phyloP scores from a whole-genome alignment of 2,329 filamentous ascomycete genomes.

The Thermoascus crustaceus region DNA sequence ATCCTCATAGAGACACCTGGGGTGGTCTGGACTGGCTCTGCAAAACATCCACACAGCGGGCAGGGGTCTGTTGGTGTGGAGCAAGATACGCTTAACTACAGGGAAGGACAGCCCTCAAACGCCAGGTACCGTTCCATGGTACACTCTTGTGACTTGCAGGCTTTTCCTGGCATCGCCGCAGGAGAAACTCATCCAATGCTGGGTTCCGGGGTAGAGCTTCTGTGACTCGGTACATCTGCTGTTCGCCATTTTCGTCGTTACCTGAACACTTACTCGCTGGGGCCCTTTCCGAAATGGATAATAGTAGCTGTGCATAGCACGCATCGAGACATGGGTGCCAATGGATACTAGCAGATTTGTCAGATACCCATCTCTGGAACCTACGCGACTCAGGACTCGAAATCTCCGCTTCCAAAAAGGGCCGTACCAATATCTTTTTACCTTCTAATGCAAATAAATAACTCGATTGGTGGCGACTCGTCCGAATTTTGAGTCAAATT shows the following conservation, averaged over 20 bases:
- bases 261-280: no score
- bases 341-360: no score
- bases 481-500: conserved; percentile 1
- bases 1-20: not conserved
- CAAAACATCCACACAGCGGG: conserved; percentile 1
- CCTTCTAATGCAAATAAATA: not conserved
- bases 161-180: not conserved
- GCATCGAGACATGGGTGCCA: no score
- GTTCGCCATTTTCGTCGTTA: no score
- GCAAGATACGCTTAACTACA: not conserved
- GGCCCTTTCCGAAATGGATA: no score
- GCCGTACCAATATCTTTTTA: not conserved
- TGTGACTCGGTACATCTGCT: no score
- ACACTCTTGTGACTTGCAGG: not conserved
- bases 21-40: not conserved
- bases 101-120: not conserved
- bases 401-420: not conserved
- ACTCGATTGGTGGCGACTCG: not conserved
- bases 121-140: conserved; percentile 1
- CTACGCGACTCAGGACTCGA: not conserved
- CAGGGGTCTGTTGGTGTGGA: not conserved
- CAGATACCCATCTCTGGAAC: not conserved
- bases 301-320: no score
- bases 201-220: not conserved
- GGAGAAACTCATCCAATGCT: not conserved